phyloP scores from a whole-genome alignment of 2,329 filamentous ascomycete species.

The Escovopsis weberi region DNA sequence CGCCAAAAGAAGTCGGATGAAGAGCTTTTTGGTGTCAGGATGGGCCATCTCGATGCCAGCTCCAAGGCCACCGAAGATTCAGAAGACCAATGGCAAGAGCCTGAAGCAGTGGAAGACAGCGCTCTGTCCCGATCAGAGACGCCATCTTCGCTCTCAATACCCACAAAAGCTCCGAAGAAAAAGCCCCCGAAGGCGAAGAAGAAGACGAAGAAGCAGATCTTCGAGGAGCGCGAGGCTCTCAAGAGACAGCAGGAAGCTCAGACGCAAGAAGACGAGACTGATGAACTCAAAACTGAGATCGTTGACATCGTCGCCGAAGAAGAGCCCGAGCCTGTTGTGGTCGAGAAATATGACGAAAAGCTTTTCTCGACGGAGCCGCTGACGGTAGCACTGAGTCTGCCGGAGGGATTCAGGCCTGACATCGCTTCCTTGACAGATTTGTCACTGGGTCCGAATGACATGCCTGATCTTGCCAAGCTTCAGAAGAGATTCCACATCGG shows the following conservation, averaged over 20 bases:
- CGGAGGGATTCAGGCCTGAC: conserved; percentile 30
- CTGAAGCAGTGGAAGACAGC: conserved; percentile 27
- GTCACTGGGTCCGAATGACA: conserved; percentile 28
- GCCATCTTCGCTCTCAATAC: conserved; percentile 23
- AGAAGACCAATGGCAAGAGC: conserved; percentile 35
- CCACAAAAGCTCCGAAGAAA: conserved; percentile 41
- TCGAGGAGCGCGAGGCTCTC: conserved; percentile 50
- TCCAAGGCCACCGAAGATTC: conserved; percentile 31
- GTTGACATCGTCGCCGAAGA: conserved; percentile 14
- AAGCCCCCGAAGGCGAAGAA: conserved; percentile 46
- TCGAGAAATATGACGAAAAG: conserved; percentile 35
- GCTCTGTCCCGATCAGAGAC: conserved; percentile 32
- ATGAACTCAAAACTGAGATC: conserved; percentile 23
- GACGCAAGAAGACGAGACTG: conserved; percentile 22
- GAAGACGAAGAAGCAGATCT: conserved; percentile 65
- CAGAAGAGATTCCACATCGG: conserved; percentile 30
- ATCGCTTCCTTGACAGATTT: conserved; percentile 30
- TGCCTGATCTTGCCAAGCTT: conserved; percentile 34
- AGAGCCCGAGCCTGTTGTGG: conserved; percentile 22
- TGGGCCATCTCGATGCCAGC: conserved; percentile 37
- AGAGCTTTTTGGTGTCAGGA: conserved; percentile 55
- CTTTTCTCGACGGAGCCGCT: conserved; percentile 35
- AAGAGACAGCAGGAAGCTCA: conserved; percentile 39
- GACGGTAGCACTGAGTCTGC: conserved; percentile 28
- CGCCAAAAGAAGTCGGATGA: conserved; percentile 70